Base-by-base conservation (phyloP, 2,329 filamentous ascomycete genomes). In the Aspergillus latus region DNA sequence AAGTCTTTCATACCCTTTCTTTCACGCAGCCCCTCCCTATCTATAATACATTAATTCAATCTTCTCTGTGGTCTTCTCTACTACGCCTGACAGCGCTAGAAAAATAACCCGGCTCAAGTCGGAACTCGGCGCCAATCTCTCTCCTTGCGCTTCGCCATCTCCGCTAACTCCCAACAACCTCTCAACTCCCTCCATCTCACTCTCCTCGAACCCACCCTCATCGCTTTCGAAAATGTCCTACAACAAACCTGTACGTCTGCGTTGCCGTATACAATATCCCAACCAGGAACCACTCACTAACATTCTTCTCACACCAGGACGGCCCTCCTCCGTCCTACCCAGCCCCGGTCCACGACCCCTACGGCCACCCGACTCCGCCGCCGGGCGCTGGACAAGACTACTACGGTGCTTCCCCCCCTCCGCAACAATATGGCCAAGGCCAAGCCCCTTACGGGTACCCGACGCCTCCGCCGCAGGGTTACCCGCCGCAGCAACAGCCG, bases 321-420 rank as follows among this genome's bases (percentile, higher is more conserved):
- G 67, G 66, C 32, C 68, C 71, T 40, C 73, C 73, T 13, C 73
- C 73, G n/a, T 68, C 72, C 30, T 75, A 75, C 59, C 72, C 72
- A 10, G 59, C 67, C 8, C 67, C 69, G 2, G 61, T 63, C 62
- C 67, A 74, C 60, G 68, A 73, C 52, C 57, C 64, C 15, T 61
- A 58, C 4, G 59, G 62, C 49, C 62, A 67, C 15, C 63, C 21
- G 5, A 56, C 66, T 43, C 64, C 67, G n/a, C 67, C 69, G 1
- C 64, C 63, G 28, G 71, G 70, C 58, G 60, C 66, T 16, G 60
- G 66, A 4, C 59, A 67, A n/a, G 66, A 72, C 34, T 74, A 73
- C 61, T 74, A 74, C 60, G 64, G 64, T 21, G 61, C 61, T 21
- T 72, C 72, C 15, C 66, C 64, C n/a, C 67, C 65, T 16, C 69